Evolutionary conservation across 345 rosid genomes (phyloP).

Genomic region (Eucalyptus pumila): DNA sequence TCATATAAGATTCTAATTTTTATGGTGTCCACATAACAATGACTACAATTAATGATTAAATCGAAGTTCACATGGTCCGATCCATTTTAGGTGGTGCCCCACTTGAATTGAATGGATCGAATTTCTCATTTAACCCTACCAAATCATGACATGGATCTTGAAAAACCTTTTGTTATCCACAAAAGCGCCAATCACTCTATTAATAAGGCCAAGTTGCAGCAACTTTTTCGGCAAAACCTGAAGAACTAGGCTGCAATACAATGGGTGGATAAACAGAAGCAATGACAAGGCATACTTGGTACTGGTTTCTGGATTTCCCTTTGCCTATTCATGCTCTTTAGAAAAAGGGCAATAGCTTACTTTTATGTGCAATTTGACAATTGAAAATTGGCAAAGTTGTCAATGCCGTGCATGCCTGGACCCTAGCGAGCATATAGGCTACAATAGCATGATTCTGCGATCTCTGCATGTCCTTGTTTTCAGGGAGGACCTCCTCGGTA

Average conservation of each 20-base stretch:
- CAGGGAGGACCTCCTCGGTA: not conserved
- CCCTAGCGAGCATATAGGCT: not conserved
- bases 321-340: not conserved
- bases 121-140: not conserved
- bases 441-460: not conserved
- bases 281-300: not conserved
- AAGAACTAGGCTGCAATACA: not conserved
- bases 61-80: not conserved
- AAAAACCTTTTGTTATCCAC: not conserved
- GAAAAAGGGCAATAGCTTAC: not conserved
- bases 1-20: not conserved
- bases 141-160: not conserved
- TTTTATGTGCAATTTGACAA: not conserved
- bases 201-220: not conserved
- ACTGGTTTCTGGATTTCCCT: not conserved
- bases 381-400: not conserved
- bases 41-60: not conserved
- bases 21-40: not conserved
- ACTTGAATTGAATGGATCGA: not conserved
- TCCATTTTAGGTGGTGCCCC: accelerated
- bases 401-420: not conserved
- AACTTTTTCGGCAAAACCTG: not conserved
- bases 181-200: not conserved
- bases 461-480: not conserved
- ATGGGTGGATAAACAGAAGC: not conserved